phyloP scores from a whole-genome alignment of 805 yeast genomes.

The Suhomyces prunicola region DNA sequence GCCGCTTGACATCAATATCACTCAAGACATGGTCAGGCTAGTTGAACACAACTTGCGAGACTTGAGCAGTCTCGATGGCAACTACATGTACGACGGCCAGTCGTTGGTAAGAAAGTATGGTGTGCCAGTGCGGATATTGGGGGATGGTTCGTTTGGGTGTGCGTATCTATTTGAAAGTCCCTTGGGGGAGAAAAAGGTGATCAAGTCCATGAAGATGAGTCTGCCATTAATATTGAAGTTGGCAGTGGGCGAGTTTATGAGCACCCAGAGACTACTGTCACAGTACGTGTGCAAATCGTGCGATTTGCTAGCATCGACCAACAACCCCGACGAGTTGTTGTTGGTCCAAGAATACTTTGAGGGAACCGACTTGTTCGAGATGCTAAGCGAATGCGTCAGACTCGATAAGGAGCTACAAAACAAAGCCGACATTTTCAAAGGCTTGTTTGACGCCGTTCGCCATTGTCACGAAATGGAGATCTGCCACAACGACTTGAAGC shows the following conservation, averaged over 20 bases:
- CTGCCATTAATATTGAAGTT: background rate
- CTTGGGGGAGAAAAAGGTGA: background rate
- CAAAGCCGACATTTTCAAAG: background rate
- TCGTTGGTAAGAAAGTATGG: conserved; percentile 4
- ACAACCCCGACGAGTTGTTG: background rate
- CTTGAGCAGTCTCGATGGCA: background rate
- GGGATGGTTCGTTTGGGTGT: conserved; percentile 5
- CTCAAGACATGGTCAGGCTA: background rate
- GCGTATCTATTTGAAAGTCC: conserved; percentile 2
- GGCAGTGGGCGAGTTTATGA: conserved; percentile 1
- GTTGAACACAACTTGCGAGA: background rate
- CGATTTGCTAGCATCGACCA: conserved; percentile 1
- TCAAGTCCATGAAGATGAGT: background rate
- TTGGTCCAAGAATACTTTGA: conserved; percentile 6
- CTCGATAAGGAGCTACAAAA: background rate
- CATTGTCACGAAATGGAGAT: conserved; percentile 6
- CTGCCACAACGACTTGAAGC: conserved; percentile 7
- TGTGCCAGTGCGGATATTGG: background rate
- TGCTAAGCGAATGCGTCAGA: background rate
- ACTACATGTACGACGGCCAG: background rate
- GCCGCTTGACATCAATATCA: background rate
- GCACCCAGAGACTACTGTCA: background rate
- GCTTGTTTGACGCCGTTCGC: conserved; percentile 2
- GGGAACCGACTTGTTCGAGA: conserved; percentile 5
- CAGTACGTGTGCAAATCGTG: conserved; percentile 1